Evolutionary conservation across 2,329 filamentous ascomycete species (phyloP).

Genomic region (Diaporthe ilicicola): DNA sequence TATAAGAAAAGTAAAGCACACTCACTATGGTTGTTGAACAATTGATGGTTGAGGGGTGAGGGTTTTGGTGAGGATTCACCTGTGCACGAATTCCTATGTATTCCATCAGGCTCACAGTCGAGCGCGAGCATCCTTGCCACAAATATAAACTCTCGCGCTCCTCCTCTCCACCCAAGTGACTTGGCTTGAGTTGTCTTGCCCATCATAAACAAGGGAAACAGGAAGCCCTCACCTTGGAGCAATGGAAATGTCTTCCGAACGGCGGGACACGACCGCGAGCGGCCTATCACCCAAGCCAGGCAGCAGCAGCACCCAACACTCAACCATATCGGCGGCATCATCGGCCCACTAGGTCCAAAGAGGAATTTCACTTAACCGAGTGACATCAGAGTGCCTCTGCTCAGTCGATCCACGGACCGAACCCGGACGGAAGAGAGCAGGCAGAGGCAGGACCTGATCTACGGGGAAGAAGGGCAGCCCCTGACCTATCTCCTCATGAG

Average conservation of each 20-base stretch:
- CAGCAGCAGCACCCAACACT: not conserved
- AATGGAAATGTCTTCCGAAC: not conserved
- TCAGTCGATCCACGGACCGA: not conserved
- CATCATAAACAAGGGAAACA: no score
- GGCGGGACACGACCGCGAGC: not conserved
- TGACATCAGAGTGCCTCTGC: constrained; percentile 2
- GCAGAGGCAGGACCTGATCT: not conserved
- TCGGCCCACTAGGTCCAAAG: constrained; percentile 13
- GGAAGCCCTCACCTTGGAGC: not conserved
- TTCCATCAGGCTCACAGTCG: no score
- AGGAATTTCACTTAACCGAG: not conserved
- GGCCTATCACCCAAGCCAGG: not conserved
- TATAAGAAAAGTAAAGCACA: no score
- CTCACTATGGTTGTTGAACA: no score
- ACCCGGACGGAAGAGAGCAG: not conserved
- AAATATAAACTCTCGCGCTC: not conserved
- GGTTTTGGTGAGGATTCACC: no score
- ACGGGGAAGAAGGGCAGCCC: not conserved
- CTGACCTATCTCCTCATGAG: not conserved
- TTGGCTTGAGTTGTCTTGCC: not conserved
- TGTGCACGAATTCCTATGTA: no score
- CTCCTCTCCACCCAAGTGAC: not conserved
- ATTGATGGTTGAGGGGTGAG: no score
- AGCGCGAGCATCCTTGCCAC: not conserved
- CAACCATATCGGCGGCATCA: not conserved